These are phyloP conservation scores for Clitoria ternatea DNA, from an alignment of 306 rosid genomes.

Conservation along the genomic window DNA sequence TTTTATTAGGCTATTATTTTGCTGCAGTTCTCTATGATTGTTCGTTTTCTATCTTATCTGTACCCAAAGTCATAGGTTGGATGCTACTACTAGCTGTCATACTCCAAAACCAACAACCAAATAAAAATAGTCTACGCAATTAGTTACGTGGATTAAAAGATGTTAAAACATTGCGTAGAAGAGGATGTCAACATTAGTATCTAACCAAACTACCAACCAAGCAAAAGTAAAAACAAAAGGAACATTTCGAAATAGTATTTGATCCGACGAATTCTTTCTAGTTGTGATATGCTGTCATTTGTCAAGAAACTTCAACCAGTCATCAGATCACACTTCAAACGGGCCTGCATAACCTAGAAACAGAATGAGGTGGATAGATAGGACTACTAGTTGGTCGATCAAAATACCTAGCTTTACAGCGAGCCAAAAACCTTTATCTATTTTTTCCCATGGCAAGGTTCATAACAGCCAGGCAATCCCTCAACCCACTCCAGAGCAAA, in stretches of 20 bases:
- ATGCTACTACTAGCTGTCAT: conserved; percentile 24
- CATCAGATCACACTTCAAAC: neutral
- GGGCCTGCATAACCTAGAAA: neutral
- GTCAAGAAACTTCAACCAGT: conserved; percentile 13
- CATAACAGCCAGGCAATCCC: neutral
- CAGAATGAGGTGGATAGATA: too few species aligned
- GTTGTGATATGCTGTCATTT: conserved; percentile 9
- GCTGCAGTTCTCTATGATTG: neutral
- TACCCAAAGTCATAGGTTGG: conserved; percentile 2
- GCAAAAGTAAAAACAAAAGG: neutral
- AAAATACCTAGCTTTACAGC: too few species aligned
- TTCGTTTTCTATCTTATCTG: neutral
- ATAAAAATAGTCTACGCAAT: neutral
- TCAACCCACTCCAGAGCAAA: conserved; percentile 15
- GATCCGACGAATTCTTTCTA: conserved; percentile 17
- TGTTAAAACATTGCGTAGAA: conserved; percentile 16
- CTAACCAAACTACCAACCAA: conserved; percentile 22
- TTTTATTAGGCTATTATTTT: neutral
- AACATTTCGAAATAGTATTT: conserved; percentile 1
- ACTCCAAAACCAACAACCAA: conserved; percentile 9
- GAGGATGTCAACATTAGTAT: conserved; percentile 1
- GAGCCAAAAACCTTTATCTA: too few species aligned
- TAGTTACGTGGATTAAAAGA: neutral
- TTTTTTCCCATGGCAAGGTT: too few species aligned
- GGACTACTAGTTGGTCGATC: too few species aligned